phyloP scores from a whole-genome alignment of 495 filamentous ascomycete genomes.

The Parmelia sp. region DNA sequence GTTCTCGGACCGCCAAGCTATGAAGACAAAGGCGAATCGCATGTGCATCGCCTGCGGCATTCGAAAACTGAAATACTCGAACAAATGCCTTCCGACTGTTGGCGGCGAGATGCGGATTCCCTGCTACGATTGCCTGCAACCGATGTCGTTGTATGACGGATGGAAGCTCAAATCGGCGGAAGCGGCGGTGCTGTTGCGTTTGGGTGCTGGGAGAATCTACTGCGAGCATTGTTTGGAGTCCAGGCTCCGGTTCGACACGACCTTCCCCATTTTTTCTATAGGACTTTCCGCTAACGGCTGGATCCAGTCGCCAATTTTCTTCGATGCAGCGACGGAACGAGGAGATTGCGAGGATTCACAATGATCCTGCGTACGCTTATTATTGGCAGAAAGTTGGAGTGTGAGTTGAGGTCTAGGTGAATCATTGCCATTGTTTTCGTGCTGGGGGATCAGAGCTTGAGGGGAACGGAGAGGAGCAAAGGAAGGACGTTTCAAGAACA shows the following conservation, averaged over 20 bases:
- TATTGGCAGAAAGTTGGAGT: background rate
- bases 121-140: background rate
- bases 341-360: background rate
- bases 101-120: background rate
- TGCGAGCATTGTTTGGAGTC: background rate
- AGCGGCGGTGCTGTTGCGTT: background rate
- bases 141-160: background rate
- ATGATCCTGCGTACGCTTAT: background rate
- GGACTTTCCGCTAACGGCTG: background rate
- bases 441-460: background rate
- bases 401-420: background rate
- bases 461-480: too few relatives aligned
- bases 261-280: background rate
- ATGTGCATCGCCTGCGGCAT: slow-evolving; percentile 3
- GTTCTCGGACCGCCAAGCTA: background rate
- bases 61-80: background rate
- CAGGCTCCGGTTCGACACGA: background rate
- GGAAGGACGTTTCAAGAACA: background rate
- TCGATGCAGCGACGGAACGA: background rate
- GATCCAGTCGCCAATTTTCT: background rate
- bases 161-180: background rate
- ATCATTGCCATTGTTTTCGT: background rate
- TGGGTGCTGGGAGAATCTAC: background rate
- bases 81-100: background rate
- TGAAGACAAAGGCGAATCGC: background rate